phyloP scores from a whole-genome alignment of 148 eudicot species.

The Persicaria maculosa region DNA sequence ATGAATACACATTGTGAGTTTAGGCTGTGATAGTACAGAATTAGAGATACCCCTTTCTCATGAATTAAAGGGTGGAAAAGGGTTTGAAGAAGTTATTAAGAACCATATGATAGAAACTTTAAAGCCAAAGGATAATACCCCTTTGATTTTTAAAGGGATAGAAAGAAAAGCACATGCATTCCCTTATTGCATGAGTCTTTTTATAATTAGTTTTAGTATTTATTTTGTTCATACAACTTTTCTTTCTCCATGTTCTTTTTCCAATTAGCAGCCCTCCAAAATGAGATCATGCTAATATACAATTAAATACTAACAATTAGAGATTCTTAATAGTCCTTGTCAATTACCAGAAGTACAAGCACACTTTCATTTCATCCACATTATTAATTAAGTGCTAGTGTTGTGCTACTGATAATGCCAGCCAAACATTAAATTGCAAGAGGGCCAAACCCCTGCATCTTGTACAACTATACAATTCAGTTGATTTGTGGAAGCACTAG shows the following conservation, averaged over 20 bases:
- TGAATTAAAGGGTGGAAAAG: neutral
- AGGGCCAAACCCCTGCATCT: no score
- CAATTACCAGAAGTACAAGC: slow-evolving; percentile 1
- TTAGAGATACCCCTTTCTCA: neutral
- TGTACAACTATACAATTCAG: neutral
- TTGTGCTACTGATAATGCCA: neutral
- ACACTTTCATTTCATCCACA: neutral
- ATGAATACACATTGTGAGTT: neutral
- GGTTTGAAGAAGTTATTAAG: neutral
- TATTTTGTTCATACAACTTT: neutral
- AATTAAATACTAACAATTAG: neutral
- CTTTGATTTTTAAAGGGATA: slow-evolving; percentile 6
- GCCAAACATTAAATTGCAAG: neutral
- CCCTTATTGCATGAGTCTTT: neutral
- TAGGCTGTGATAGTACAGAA: neutral
- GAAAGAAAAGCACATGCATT: slow-evolving; percentile 8
- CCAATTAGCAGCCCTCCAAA: neutral
- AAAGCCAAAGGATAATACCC: neutral
- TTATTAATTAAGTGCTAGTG: neutral
- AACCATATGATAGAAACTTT: neutral
- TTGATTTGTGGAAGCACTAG: neutral
- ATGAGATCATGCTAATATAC: neutral
- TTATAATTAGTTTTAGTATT: neutral
- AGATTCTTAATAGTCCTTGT: neutral
- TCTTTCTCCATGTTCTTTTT: neutral